These are phyloP conservation scores for Ceratocystis variospora DNA, from an alignment of 2,329 filamentous ascomycete genomes.

Conservation along the genomic window DNA sequence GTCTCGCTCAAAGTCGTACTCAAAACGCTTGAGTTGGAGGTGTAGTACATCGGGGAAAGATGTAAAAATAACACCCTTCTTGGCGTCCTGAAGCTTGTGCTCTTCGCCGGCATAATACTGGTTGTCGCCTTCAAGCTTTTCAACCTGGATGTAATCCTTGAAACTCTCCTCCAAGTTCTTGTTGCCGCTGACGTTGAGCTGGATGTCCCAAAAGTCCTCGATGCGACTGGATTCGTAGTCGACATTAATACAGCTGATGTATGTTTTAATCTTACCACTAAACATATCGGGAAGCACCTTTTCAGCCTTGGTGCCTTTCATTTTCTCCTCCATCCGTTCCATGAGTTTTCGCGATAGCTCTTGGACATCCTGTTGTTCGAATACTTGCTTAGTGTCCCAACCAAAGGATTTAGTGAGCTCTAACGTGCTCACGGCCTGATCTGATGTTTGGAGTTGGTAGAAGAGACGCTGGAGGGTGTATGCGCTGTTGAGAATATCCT, in stretches of 20 bases:
- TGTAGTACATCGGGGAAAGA: conserved; percentile 89
- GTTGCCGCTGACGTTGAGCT: conserved; percentile 91
- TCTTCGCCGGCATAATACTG: conserved; percentile 90
- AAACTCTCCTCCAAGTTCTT: conserved; percentile 89
- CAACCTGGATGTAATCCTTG: conserved; percentile 88
- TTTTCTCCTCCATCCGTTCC: conserved; percentile 91
- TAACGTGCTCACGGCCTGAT: conserved; percentile 70
- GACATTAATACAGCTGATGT: conserved; percentile 97
- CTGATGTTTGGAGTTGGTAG: conserved; percentile 82
- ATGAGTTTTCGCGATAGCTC: conserved; percentile 93
- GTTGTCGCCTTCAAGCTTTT: conserved; percentile 95
- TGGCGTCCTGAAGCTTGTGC: conserved; percentile 85
- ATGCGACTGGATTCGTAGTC: conserved; percentile 90
- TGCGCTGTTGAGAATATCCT: conserved; percentile 71
- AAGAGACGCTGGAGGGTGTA: conserved; percentile 90
- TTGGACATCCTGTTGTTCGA: conserved; percentile 97
- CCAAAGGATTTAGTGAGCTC: conserved; percentile 95
- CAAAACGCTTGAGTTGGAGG: conserved; percentile 90
- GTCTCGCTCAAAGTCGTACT: conserved; percentile 91
- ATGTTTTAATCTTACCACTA: conserved; percentile 95
- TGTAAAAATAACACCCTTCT: conserved; percentile 95
- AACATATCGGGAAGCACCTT: conserved; percentile 84
- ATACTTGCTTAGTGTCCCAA: conserved; percentile 95
- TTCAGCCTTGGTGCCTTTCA: conserved; percentile 91
- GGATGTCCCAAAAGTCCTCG: conserved; percentile 98